Conservation (phyloP, 345 rosid species). For the Erysimum cheiranthoides region DNA sequence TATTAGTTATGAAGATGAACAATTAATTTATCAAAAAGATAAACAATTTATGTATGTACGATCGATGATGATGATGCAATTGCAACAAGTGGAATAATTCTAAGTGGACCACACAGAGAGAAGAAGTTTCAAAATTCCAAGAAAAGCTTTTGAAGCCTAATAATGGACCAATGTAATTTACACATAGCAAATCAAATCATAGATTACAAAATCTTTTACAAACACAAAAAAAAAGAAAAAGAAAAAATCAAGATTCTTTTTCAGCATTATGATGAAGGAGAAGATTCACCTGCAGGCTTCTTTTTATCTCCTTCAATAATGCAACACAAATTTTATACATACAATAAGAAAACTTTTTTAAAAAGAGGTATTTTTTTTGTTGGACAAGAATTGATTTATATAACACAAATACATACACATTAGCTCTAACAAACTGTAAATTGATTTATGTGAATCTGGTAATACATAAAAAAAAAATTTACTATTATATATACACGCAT, state of each 20-base stretch:
- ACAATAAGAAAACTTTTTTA: constrained; percentile 23
- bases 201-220: not conserved
- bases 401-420: not conserved
- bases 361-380: constrained; percentile 22
- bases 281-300: constrained; percentile 49
- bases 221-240: not conserved
- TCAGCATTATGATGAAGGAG: constrained; percentile 48
- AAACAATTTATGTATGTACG: not conserved
- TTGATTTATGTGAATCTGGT: not conserved
- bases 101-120: constrained; percentile 29
- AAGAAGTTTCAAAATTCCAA: constrained; percentile 43
- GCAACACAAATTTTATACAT: constrained; percentile 26
- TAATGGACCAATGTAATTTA: constrained; percentile 31
- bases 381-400: constrained; percentile 8
- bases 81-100: constrained; percentile 45
- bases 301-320: constrained; percentile 43
- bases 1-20: not conserved
- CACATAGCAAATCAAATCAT: constrained; percentile 27
- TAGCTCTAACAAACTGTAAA: not conserved
- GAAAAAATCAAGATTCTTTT: constrained; percentile 46
- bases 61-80: constrained; percentile 1
- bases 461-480: not conserved
- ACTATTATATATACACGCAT: no score
- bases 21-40: no score
- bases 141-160: constrained; percentile 33